Base-by-base conservation (phyloP, 23 red algal species). In the Chondrus crispus region DNA sequence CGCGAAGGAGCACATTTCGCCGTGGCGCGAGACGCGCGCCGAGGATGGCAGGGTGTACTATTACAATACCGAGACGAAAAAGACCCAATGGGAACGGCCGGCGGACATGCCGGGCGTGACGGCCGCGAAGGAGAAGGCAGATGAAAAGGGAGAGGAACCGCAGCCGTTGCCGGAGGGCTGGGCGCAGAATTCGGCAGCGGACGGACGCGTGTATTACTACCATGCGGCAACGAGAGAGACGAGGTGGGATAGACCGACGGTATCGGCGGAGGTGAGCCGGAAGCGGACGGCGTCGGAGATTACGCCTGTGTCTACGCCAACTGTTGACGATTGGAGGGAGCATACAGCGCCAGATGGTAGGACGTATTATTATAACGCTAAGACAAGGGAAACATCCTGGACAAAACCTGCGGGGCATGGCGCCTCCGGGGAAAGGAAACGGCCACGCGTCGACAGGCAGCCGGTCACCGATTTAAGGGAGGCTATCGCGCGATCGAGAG, bases 351-450 rank as follows among this genome's bases (percentile, higher is more conserved):
- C 71, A 7, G 92, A 94, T 77, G 92, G 92, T 32, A 55, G 74
- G 16, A 48, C 81, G 12, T 94, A 94, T 45, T 94, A 94, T 45
- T 88, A 94, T 55, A 88, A 94, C 40, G 81, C 62, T 19, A 28
- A 49, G n/a, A 94, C 92, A 32, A 66, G 92, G 18, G 73, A 82
- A 44, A 94, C 92, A n/a, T 75, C 74, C 13, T 94, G 92, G 92
- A 94, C 92, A 7, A 69, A 79, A 42, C 92, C 92, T 5, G 32
- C 24, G 33, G 42, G 62, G 29, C 64, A 14, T 12, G 46, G 22
- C 12, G 84, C 24, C 29, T 48, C 62, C 19, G n/a, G n/a, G n/a
- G 29, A 62, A 4, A 41, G 32, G 22, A 87, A 87, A 20, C 64
- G 64, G 30, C 16, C 68, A 18, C 62, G 84, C 45, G 55, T 35